These are phyloP conservation scores for Aquilaria agallochum DNA, from an alignment of 441 rosid genomes.

Conservation along the genomic window DNA sequence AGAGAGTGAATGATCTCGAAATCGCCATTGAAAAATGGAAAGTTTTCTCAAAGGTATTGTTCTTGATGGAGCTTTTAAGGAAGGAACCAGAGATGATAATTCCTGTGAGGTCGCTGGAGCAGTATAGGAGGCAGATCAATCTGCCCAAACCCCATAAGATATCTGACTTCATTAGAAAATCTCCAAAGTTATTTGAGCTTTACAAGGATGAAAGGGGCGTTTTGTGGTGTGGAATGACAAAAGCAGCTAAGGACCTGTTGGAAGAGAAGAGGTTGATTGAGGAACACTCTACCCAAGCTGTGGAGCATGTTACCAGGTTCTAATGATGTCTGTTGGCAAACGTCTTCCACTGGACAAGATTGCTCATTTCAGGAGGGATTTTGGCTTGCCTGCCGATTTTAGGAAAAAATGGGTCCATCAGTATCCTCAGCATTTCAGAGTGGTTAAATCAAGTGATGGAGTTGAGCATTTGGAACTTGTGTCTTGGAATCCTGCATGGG, in stretches of 20 bases:
- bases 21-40: conserved; percentile 75
- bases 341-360: conserved; percentile 66
- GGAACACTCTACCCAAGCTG: conserved; percentile 57
- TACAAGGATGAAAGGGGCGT: conserved; percentile 67
- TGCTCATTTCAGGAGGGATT: conserved; percentile 72
- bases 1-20: conserved; percentile 40
- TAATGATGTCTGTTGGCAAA: conserved; percentile 78
- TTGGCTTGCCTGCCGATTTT: conserved; percentile 74
- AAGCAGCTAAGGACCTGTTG: conserved; percentile 53
- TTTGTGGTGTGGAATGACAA: conserved; percentile 79
- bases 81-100: conserved; percentile 29
- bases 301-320: conserved; percentile 67
- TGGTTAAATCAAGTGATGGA: conserved; percentile 41
- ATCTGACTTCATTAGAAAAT: conserved; percentile 40
- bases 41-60: conserved; percentile 49
- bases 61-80: conserved; percentile 60
- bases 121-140: too few species aligned
- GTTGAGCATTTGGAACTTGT: conserved; percentile 68
- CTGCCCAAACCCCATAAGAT: too few species aligned
- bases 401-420: conserved; percentile 58
- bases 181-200: conserved; percentile 74
- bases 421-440: conserved; percentile 59
- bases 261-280: conserved; percentile 49
- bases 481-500: conserved; percentile 77
- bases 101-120: too few species aligned